These are phyloP conservation scores for Helicocarpus griseus DNA, from an alignment of 2,329 filamentous ascomycete genomes.

Conservation along the genomic window DNA sequence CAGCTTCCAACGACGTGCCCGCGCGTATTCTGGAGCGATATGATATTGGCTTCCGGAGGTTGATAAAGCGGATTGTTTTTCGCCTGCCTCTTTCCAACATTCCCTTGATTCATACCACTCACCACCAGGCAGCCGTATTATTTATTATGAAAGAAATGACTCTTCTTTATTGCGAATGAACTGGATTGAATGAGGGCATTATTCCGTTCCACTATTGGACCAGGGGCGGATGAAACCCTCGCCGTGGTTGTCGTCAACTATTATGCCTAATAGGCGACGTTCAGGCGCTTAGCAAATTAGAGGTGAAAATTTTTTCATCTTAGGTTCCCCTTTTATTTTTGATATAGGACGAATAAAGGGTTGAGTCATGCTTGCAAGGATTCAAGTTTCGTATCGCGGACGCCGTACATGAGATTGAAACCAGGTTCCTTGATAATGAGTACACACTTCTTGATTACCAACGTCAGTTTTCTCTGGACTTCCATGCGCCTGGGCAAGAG, in stretches of 20 bases:
- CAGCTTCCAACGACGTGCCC: too few species aligned
- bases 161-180: too few species aligned
- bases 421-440: neutral
- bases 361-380: slow-evolving; percentile 1
- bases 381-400: neutral
- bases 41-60: too few species aligned
- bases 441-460: neutral
- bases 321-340: neutral
- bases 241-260: neutral
- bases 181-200: neutral
- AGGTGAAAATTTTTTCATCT: neutral
- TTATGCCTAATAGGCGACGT: neutral
- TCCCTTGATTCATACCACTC: too few species aligned
- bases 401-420: neutral
- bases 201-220: neutral
- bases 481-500: too few species aligned
- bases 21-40: too few species aligned
- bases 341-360: neutral
- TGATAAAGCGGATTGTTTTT: too few species aligned
- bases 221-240: neutral
- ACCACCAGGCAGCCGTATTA: too few species aligned
- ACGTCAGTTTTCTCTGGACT: too few species aligned
- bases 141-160: too few species aligned
- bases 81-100: too few species aligned
- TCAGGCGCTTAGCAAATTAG: neutral